Conservation (phyloP, 2,329 filamentous ascomycete genomes). For the Xylaria digitata region DNA sequence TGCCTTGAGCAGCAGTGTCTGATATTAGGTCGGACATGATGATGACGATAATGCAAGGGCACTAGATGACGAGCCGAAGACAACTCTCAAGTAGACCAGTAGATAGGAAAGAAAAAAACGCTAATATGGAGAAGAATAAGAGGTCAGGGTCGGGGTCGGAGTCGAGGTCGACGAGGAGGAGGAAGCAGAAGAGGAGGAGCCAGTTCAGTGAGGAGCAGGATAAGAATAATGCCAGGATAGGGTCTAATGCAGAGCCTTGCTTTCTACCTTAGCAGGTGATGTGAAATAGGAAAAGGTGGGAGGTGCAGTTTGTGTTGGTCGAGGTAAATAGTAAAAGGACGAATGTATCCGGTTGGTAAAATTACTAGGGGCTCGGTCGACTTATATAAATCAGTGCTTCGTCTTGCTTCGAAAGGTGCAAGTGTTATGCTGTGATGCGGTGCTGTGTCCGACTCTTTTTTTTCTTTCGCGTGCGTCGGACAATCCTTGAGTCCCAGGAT, state of each 20-base stretch:
- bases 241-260: background rate
- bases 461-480: too few relatives aligned
- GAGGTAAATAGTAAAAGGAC: background rate
- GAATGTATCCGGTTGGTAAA: background rate
- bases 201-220: background rate
- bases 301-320: background rate
- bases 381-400: slow-evolving; percentile 7
- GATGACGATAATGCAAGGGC: background rate
- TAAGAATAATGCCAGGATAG: background rate
- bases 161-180: too few relatives aligned
- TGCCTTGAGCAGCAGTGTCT: slow-evolving; percentile 14
- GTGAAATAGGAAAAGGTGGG: background rate
- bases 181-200: background rate
- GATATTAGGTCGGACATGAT: slow-evolving; percentile 18
- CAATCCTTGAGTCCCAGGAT: background rate
- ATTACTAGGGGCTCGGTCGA: background rate
- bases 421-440: slow-evolving; percentile 6
- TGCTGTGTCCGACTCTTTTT: slow-evolving; percentile 13
- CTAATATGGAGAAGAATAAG: too few relatives aligned
- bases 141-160: too few relatives aligned
- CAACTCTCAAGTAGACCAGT: background rate
- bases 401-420: background rate
- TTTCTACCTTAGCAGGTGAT: background rate
- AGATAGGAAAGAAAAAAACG: background rate
- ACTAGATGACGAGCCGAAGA: background rate